Percentiles rank a stretch among this genome's conserved stretches.
phyloP scores from a whole-genome alignment of 345 rosid species.

The Stellera chamaejasme region DNA sequence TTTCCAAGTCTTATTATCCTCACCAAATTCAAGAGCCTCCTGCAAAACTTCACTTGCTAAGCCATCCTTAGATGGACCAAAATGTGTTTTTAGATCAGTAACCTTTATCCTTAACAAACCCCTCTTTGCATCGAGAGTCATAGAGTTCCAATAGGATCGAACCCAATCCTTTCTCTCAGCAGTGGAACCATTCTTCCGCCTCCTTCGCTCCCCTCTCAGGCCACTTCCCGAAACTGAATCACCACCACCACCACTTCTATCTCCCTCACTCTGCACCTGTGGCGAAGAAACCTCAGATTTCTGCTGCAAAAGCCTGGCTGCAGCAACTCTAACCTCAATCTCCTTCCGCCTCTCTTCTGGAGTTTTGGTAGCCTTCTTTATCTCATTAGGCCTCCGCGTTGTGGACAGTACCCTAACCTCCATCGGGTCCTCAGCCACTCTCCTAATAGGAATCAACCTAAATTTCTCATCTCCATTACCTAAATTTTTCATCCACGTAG shows the following conservation, averaged over 20 bases:
- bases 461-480: slow-evolving; percentile 83
- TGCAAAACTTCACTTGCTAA: slow-evolving; percentile 43
- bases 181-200: slow-evolving; percentile 48
- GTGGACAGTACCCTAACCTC: slow-evolving; percentile 63
- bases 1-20: slow-evolving; percentile 60
- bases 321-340: slow-evolving; percentile 95
- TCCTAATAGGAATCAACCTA: slow-evolving; percentile 59
- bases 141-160: slow-evolving; percentile 59
- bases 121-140: slow-evolving; percentile 49
- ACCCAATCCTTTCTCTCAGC: slow-evolving; percentile 63
- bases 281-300: slow-evolving; percentile 40
- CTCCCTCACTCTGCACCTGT: slow-evolving; percentile 26
- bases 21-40: slow-evolving; percentile 55
- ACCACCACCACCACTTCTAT: slow-evolving; percentile 14
- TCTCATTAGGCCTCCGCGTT: slow-evolving; percentile 80
- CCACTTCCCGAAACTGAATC: slow-evolving; percentile 38
- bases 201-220: slow-evolving; percentile 71
- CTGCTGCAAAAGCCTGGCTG: slow-evolving; percentile 83
- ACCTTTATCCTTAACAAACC: slow-evolving; percentile 54
- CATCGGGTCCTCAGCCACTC: slow-evolving; percentile 83
- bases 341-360: slow-evolving; percentile 88
- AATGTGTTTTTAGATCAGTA: slow-evolving; percentile 54
- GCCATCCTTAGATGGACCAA: slow-evolving; percentile 47
- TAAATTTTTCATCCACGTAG: slow-evolving; percentile 77
- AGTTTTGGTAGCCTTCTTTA: slow-evolving; percentile 86